Evolutionary conservation across 2,329 filamentous ascomycete genomes (phyloP), one percentile per base, ranked within the genome.

Genomic region (Coniochaeta sp.): DNA sequence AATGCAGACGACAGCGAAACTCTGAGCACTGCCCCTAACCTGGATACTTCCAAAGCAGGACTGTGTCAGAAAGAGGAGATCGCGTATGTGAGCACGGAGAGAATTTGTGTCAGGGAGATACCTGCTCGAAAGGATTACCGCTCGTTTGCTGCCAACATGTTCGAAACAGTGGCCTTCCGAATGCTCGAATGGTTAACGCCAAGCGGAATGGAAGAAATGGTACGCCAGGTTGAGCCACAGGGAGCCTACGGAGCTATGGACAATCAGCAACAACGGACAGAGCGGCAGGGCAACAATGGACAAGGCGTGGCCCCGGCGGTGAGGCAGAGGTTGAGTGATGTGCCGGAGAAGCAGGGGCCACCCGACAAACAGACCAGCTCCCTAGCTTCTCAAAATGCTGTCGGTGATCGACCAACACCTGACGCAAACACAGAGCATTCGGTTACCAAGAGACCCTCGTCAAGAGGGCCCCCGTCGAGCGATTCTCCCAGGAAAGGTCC

Each of bases 101-200:
- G 10, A 24, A 70, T 83, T 50, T 72, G 66, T 4, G 70, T 84
- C 1, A 68, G 69, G 1, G 82, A 85, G 63, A 74, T 75, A 42
- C 75, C 78, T 1, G 68, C 74, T 12, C 80, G 73, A 64, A 84
- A 81, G 62, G 83, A 86, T 63, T 79, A 86, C 64, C 76, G 83
- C 6, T 86, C 83, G 0, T 85, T 86, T 66, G 80, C 83, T 8
- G 83, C 83, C 7, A 86, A 86, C 63, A 74, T 88, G 8, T 88
- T 89, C 65, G 84, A 81, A 7, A 87, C 86, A 0, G 82, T 83
- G 12, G 81, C 87, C 12, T 86, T 89, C 70, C 88, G 86, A 66
- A 89, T 89, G 84, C 67, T 89, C 3, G 86, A 89, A 69, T 89
- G 85, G 86, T 73, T 89, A n/a, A 85, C 85, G 1, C 85, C 85